Base-by-base conservation (phyloP, 2,329 filamentous ascomycete genomes). In the Celoporthe dispersa region DNA sequence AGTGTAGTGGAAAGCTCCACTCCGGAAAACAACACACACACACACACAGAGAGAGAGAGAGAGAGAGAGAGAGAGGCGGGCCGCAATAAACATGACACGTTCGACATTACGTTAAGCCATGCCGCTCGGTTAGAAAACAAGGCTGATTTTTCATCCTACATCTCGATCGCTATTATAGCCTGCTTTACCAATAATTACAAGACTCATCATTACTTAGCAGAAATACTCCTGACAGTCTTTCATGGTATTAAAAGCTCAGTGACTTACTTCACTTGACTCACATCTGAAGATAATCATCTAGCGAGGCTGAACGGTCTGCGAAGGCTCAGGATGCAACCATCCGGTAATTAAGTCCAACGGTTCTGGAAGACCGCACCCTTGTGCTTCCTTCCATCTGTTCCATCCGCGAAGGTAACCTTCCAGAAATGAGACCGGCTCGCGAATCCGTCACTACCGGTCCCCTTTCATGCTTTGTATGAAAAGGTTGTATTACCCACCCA, bases 61-160 rank as follows among this genome's bases (percentile, higher is more conserved):
- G 37, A 39, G 6, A 12, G 37, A 39, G 9, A 31, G 8, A 14
- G 37, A 9, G 25, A 33, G 16, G 48, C 31, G 31, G 19, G 14
- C 16, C n/a, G 28, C n/a, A 65, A 31, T 65, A 33, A 19, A 55
- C 7, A 48, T 65, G 63, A 65, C 25, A 53, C 48, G 39, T 65
- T 12, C 28, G 19, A 22, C 12, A 25, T 48, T 28, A 64, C 37
- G 61, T 59, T 4, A 31, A 59, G 31, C 51, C 51, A 2, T 28
- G 51, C n/a, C 12, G 28, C n/a, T 28, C 25, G n/a, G 16, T 12
- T 55, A 19, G 25, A 14, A 55, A 25, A 6, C 51, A 55, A 55
- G 51, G 51, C 25, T 55, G 51, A 55, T 25, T 14, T 55, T 6
- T 14, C 51, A 14, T 55, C n/a, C 31, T 60, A 60, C 33, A 61